Base-by-base conservation (phyloP, 23 red algal species). In the Gracilaria vermiculophylla region DNA sequence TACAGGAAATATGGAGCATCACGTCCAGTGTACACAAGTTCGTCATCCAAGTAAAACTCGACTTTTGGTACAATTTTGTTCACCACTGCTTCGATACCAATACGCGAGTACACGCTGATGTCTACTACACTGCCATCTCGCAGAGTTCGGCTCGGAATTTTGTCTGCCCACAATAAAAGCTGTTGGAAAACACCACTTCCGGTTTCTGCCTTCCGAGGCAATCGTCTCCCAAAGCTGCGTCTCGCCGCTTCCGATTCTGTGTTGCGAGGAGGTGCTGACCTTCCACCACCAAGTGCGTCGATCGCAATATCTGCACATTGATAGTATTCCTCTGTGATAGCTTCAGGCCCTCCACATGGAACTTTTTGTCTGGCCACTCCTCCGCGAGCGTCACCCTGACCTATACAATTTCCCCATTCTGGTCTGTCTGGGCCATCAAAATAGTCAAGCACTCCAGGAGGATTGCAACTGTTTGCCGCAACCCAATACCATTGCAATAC, bases 401-500 rank as follows among this genome's bases (percentile, higher is more conserved):
- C 86, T 23, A 35, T 45, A 66, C 89, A 93, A n/a, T 3, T 83
- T 16, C 78, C 89, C 77, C 78, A 84, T 3, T 19, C 29, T 11
- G 89, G 89, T 28, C 56, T 35, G 28, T 62, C 48, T 0, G 89
- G 79, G 5, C 78, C 78, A 21, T 83, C 80, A 50, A 84, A 93
- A 56, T 85, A 93, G 1, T 83, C 89, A 9, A 83, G 6, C 0
- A 93, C 64, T 7, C 89, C 89, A 54, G 65, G 60, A 9, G 89
- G 89, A 37, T 93, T 93, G 55, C 89, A 93, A 69, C 25, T 20
- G 33, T 93, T 93, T 2, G 60, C 89, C 0, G 89, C 13, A 17
- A 43, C 79, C 89, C 89, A 93, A 51, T 85, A 93, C 77, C 77
- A 93, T 40, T 93, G 89, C 37, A 93, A 51, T 2, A 93, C 89